Evolutionary conservation across 202 grass and related monocot species (phyloP).

Genomic region (Eragrostis tef): DNA sequence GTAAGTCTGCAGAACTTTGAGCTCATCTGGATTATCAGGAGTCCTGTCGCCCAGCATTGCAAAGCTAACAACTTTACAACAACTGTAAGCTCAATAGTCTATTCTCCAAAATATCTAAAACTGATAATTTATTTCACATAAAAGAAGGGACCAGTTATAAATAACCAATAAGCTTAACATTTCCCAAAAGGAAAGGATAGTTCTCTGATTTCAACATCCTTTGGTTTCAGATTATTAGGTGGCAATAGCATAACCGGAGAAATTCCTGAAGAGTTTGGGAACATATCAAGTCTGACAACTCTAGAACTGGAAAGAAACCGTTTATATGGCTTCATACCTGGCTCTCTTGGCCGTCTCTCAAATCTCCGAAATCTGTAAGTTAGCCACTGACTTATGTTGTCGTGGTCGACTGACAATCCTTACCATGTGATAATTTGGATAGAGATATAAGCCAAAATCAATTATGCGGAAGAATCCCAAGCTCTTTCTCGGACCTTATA

Average conservation of each 20-base stretch:
- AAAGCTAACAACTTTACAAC: constrained; percentile 56
- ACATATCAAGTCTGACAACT: constrained; percentile 60
- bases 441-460: constrained; percentile 66
- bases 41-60: constrained; percentile 66
- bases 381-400: constrained; percentile 4
- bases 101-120: not conserved
- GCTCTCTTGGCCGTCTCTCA: constrained; percentile 54
- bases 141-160: no score
- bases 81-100: constrained; percentile 58
- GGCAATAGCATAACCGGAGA: constrained; percentile 68
- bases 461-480: constrained; percentile 59
- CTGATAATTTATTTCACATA: not conserved
- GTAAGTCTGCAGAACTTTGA: constrained; percentile 59
- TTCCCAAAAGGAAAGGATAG: not conserved
- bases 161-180: no score
- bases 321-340: constrained; percentile 69
- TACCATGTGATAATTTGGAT: constrained; percentile 33
- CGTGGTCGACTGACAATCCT: constrained; percentile 2
- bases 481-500: constrained; percentile 40
- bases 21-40: constrained; percentile 62
- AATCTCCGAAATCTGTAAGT: constrained; percentile 75
- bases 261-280: constrained; percentile 67
- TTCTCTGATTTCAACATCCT: not conserved
- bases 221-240: constrained; percentile 57
- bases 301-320: constrained; percentile 59